A percentile compares a stretch with the other conserved stretches of the same genome.
phyloP scores from a whole-genome alignment of 2,329 filamentous ascomycete species.

The Tolypocladium album region DNA sequence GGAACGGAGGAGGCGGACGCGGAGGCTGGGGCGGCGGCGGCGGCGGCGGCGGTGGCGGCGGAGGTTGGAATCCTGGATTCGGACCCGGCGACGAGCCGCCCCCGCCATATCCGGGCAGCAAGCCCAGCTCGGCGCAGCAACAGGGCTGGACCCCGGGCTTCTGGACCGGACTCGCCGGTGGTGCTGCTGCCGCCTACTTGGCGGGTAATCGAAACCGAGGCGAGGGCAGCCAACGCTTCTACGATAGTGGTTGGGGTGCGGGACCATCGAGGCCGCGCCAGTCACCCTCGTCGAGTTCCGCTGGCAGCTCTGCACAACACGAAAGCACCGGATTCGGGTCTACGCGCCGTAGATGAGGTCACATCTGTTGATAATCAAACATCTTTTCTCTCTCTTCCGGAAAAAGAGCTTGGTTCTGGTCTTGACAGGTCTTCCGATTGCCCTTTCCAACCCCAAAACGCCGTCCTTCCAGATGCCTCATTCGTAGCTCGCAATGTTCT shows the following conservation, averaged over 20 bases:
- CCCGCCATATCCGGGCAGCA: conserved; percentile 31
- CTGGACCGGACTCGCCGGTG: conserved; percentile 58
- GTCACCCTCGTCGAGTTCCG: conserved; percentile 23
- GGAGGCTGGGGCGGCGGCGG: conserved; percentile 22
- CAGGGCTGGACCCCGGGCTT: conserved; percentile 62
- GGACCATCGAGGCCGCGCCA: conserved; percentile 10
- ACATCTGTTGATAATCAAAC: background rate
- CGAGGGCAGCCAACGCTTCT: conserved; percentile 16
- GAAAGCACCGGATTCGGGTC: conserved; percentile 66
- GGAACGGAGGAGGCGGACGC: conserved; percentile 17
- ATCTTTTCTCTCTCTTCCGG: background rate
- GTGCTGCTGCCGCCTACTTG: conserved; percentile 58
- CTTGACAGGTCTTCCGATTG: conserved; percentile 4
- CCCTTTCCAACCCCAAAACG: conserved; percentile 9
- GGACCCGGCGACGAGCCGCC: conserved; percentile 39
- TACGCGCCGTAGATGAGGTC: conserved; percentile 43
- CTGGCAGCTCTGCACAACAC: conserved; percentile 35
- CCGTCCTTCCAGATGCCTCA: background rate
- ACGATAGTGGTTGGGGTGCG: conserved; percentile 18
- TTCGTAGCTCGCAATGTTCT: conserved; percentile 1
- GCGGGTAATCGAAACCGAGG: conserved; percentile 40
- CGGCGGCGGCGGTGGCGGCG: conserved; percentile 27
- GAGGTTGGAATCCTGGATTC: conserved; percentile 26
- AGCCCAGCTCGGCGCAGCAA: conserved; percentile 16
- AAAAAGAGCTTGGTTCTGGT: background rate